Evolutionary conservation across 768 basidiomycete genomes (phyloP), one percentile per base, ranked within the genome.

Genomic region (Mycena pura): DNA sequence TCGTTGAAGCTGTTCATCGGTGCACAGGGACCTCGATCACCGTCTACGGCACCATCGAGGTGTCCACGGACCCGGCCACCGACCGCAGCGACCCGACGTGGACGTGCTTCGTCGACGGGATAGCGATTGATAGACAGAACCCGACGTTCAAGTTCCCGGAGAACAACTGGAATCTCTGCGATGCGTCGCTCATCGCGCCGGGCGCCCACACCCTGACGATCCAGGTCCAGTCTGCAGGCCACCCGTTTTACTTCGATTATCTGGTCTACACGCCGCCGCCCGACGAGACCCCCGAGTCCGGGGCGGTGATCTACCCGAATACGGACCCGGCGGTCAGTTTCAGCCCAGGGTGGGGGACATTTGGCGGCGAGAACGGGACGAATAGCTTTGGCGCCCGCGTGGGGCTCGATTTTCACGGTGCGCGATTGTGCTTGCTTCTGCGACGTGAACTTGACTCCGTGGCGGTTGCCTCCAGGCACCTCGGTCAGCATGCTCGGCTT

Each of bases 141-240:
- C 63, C 72, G 3, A 59, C 57, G 0, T 72, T 72, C 48, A 40
- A 45, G 10, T 65, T 40, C 36, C 21, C 47, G 5, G 74, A 78
- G 47, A 77, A 78, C 41, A 76, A 75, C 65, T 75, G 73, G 74
- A 8, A 24, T 3, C 60, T 78, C 14, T 78, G 77, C 58, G 57
- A 59, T 7, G 53, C 51, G 11, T 43, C 64, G n/a, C 53, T 58
- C 47, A 53, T 76, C 14, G 24, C 57, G 13, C 64, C 72, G 29
- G 68, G 67, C 13, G 41, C 68, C 4, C 77, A 78, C 50, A 57
- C 49, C 5, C 46, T 77, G 10, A 73, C 64, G 2, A 55, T 77
- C 31, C 68, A 70, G 28, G 72, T 70, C 17, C 60, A 58, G 21
- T 71, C 70, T 38, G 58, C 62, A 17, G 70, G 71, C 8, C 67